Percentiles rank a stretch among this genome's conserved stretches.
These are phyloP conservation scores for Ogataea parapolymorpha DNA, from an alignment of 805 yeast genomes.

Conservation along the genomic window DNA sequence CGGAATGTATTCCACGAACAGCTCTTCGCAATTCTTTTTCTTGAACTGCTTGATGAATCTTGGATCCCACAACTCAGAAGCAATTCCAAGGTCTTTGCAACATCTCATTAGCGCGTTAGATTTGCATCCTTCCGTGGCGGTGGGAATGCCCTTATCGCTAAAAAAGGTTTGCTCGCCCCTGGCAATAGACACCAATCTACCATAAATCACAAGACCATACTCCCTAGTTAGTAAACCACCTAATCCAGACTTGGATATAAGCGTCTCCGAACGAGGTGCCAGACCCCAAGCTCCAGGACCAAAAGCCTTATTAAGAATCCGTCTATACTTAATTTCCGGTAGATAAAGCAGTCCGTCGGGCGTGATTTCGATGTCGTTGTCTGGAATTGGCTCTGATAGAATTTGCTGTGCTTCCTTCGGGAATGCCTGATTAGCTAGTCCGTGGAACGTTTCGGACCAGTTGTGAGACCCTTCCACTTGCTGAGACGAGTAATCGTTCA, in stretches of 20 bases:
- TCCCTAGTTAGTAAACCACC: conserved; percentile 71
- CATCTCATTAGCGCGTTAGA: conserved; percentile 97
- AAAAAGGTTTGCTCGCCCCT: conserved; percentile 96
- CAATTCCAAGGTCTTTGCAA: conserved; percentile 95
- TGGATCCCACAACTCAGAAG: conserved; percentile 98
- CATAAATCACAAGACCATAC: conserved; percentile 82
- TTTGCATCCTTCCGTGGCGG: conserved; percentile 96
- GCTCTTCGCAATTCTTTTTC: conserved; percentile 66
- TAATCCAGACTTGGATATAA: conserved; percentile 51
- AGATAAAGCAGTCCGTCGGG: conserved; percentile 91
- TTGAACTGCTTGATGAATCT: conserved; percentile 72
- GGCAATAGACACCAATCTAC: conserved; percentile 85
- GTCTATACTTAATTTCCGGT: conserved; percentile 93
- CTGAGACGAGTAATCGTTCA: conserved; percentile 24
- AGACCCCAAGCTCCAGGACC: conserved; percentile 99
- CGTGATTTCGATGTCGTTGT: conserved; percentile 83
- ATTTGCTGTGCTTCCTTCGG: conserved; percentile 53
- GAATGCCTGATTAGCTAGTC: conserved; percentile 80
- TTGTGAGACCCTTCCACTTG: conserved; percentile 37
- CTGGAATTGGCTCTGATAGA: conserved; percentile 59
- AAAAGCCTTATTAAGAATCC: conserved; percentile 84
- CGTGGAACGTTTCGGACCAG: conserved; percentile 88
- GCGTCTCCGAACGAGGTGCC: conserved; percentile 86
- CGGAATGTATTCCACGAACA: conserved; percentile 78
- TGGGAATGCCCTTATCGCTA: conserved; percentile 80